These are phyloP conservation scores for Aleurites moluccanus DNA, from an alignment of 441 rosid genomes.

Conservation along the genomic window DNA sequence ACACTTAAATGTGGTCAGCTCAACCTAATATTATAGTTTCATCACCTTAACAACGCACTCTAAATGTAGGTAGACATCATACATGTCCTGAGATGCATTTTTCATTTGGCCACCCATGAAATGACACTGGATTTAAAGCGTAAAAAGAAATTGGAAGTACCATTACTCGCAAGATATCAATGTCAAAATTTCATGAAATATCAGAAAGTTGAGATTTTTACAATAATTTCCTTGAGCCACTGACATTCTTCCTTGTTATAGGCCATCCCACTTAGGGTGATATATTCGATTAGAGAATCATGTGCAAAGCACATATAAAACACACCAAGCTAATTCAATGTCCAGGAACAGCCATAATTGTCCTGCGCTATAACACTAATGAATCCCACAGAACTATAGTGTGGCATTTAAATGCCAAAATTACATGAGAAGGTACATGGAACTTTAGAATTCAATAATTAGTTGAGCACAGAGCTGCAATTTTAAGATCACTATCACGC, in stretches of 20 bases:
- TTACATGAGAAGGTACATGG: neutral
- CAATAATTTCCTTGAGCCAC: neutral
- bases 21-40: neutral
- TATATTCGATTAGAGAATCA: neutral
- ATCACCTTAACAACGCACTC: too few species aligned
- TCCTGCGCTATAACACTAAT: neutral
- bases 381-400: slow-evolving; percentile 2
- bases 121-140: neutral
- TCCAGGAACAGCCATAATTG: neutral
- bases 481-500: neutral
- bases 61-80: neutral
- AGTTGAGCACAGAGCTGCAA: neutral
- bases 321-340: neutral
- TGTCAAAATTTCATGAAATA: slow-evolving; percentile 6
- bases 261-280: neutral
- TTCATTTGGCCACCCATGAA: neutral
- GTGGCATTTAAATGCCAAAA: neutral
- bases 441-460: neutral
- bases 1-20: neutral
- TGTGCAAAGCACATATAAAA: neutral
- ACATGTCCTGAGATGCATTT: neutral
- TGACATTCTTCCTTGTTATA: neutral
- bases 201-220: neutral
- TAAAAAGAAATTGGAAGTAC: neutral
- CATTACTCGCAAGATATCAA: neutral